phyloP scores from a whole-genome alignment of 2,329 filamentous ascomycete genomes.

The Corniculantispora saksenae region DNA sequence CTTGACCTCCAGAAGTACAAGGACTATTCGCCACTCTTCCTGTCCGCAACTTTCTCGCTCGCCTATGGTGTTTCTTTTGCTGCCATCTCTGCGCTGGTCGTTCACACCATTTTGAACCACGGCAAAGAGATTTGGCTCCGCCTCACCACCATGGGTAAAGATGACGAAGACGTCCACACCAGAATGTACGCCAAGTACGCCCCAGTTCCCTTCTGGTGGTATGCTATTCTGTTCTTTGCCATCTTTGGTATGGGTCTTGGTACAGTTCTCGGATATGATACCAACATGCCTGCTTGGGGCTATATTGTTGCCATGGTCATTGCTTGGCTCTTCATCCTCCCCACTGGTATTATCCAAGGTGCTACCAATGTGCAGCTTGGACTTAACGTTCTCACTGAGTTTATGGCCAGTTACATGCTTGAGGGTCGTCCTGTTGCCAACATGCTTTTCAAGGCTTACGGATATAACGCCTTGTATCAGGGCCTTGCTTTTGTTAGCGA shows the following conservation, averaged over 20 bases:
- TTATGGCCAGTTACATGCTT: conserved; percentile 29
- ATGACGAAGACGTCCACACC: conserved; percentile 40
- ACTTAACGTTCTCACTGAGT: conserved; percentile 39
- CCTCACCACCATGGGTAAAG: conserved; percentile 45
- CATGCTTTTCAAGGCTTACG: conserved; percentile 27
- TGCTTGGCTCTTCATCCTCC: conserved; percentile 25
- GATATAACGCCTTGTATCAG: conserved; percentile 33
- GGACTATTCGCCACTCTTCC: conserved; percentile 54
- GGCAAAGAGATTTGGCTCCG: conserved; percentile 46
- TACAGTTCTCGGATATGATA: conserved; percentile 27
- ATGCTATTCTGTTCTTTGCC: conserved; percentile 31
- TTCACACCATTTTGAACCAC: conserved; percentile 39
- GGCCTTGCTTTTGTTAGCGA: conserved; percentile 47
- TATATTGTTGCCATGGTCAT: conserved; percentile 28
- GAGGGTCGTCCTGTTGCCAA: conserved; percentile 25
- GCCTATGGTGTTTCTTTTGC: conserved; percentile 45
- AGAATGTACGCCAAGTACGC: conserved; percentile 35
- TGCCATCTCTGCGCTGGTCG: conserved; percentile 46
- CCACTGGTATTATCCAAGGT: conserved; percentile 30
- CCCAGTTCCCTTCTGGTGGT: conserved; percentile 42
- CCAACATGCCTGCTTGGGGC: conserved; percentile 28
- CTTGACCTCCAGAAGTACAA: conserved; percentile 53
- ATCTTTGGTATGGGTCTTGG: conserved; percentile 35
- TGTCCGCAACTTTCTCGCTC: conserved; percentile 49
- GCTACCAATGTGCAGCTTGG: conserved; percentile 33